These are phyloP conservation scores for Russula griseocarnosa DNA, from an alignment of 768 basidiomycete species.

Conservation along the genomic window DNA sequence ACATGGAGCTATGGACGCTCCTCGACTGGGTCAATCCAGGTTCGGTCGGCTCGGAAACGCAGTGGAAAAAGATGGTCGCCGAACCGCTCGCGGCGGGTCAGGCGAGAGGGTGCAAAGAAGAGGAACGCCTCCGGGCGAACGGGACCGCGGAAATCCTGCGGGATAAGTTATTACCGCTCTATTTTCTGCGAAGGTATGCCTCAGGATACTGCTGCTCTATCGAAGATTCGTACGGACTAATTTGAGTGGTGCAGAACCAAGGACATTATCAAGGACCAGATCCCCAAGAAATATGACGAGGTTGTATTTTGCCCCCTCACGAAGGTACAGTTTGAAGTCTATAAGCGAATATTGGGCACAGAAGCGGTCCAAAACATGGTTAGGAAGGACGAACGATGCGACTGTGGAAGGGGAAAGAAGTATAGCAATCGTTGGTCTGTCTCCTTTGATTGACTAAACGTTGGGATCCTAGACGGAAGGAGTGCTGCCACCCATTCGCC, in stretches of 20 bases:
- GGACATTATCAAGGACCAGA: slow-evolving; percentile 68
- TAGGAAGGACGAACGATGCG: slow-evolving; percentile 64
- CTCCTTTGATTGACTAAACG: slow-evolving; percentile 28
- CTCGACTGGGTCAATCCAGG: slow-evolving; percentile 91
- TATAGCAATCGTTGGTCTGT: slow-evolving; percentile 32
- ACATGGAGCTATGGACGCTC: slow-evolving; percentile 88
- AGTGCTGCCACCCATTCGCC: slow-evolving; percentile 50
- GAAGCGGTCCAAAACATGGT: slow-evolving; percentile 68
- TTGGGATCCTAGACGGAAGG: slow-evolving; percentile 47
- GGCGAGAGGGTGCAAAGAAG: slow-evolving; percentile 57
- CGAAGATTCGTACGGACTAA: slow-evolving; percentile 4
- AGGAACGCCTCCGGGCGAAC: slow-evolving; percentile 57
- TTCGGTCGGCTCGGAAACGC: slow-evolving; percentile 58
- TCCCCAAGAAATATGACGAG: slow-evolving; percentile 84
- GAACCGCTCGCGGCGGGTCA: slow-evolving; percentile 67
- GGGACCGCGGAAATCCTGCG: slow-evolving; percentile 57
- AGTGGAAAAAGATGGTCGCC: slow-evolving; percentile 75
- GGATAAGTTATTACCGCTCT: slow-evolving; percentile 68
- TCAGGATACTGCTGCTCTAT: not conserved
- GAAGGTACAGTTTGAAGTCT: slow-evolving; percentile 60
- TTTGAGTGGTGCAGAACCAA: slow-evolving; percentile 52
- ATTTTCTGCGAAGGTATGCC: slow-evolving; percentile 73
- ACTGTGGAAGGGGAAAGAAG: slow-evolving; percentile 62
- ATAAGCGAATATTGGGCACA: slow-evolving; percentile 64
- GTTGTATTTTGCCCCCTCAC: slow-evolving; percentile 94